Conservation (phyloP, 352 stramenopile genomes). For the Globisporangium middletonii region DNA sequence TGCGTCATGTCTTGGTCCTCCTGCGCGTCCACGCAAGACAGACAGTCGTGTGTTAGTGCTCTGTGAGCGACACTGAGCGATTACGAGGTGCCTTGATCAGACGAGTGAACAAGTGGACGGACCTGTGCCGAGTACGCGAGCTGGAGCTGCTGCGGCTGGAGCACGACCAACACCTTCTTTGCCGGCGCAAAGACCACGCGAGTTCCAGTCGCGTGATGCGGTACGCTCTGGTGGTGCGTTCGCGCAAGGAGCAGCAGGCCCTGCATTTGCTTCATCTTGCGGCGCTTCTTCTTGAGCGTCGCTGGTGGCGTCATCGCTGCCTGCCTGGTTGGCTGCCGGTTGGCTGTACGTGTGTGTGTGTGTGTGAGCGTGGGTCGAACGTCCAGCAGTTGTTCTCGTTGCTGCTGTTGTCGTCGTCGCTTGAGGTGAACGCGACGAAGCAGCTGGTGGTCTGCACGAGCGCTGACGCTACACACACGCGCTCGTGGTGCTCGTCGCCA, state of each 20-base stretch:
- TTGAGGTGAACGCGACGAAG: too few species aligned
- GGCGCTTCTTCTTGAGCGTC: conserved; percentile 38
- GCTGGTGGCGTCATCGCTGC: conserved; percentile 26
- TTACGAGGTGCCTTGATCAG: background rate
- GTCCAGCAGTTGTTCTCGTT: too few species aligned
- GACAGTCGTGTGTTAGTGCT: too few species aligned
- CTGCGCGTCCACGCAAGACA: conserved; percentile 8
- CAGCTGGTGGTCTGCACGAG: too few species aligned
- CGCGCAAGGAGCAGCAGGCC: conserved; percentile 58
- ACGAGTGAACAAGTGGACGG: background rate
- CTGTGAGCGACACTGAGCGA: too few species aligned
- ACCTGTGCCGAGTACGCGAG: conserved; percentile 60
- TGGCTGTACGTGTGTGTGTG: too few species aligned
- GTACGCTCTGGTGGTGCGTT: conserved; percentile 11
- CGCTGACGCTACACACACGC: too few species aligned
- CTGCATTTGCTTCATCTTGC: conserved; percentile 81
- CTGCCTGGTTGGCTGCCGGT: background rate
- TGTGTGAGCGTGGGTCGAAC: too few species aligned
- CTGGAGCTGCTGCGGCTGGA: conserved; percentile 64
- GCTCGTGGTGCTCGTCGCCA: too few species aligned
- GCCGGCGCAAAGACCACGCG: conserved; percentile 6
- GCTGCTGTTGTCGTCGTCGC: too few species aligned
- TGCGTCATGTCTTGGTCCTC: conserved; percentile 69
- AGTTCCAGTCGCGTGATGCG: background rate
- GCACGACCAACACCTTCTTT: conserved; percentile 51